These are phyloP conservation scores for Boletus tomentosulus DNA, from an alignment of 768 basidiomycete genomes.

Conservation along the genomic window DNA sequence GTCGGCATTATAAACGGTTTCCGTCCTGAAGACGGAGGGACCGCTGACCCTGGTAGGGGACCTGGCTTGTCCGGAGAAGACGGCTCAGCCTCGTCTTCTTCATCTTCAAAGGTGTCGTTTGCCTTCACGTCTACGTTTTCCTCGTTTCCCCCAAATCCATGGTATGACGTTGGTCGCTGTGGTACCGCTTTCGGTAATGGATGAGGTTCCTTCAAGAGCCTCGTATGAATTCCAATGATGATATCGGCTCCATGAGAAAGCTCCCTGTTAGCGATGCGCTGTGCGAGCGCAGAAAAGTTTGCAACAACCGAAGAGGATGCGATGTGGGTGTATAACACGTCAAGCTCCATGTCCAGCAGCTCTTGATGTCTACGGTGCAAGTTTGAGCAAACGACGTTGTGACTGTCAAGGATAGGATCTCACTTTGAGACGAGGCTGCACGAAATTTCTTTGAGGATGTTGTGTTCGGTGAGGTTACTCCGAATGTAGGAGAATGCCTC, in stretches of 20 bases:
- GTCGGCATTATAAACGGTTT: no score
- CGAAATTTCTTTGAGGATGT: constrained; percentile 21
- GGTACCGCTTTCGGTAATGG: neutral
- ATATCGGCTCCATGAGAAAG: constrained; percentile 20
- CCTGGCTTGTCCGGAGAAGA: neutral
- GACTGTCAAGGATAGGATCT: neutral
- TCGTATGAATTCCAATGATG: constrained; percentile 15
- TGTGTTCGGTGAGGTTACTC: constrained; percentile 15
- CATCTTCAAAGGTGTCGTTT: neutral
- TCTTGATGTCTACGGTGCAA: constrained; percentile 5
- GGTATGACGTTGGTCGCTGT: neutral
- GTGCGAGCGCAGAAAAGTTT: constrained; percentile 8
- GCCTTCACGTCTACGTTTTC: neutral
- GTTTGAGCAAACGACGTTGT: neutral
- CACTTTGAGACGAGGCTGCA: constrained; percentile 18
- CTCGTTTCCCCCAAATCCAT: neutral
- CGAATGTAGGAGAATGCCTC: constrained; percentile 14
- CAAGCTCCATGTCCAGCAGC: constrained; percentile 19
- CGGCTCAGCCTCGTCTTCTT: neutral
- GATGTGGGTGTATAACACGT: constrained; percentile 19
- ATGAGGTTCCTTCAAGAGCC: constrained; percentile 9
- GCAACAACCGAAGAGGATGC: constrained; percentile 10
- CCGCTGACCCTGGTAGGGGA: neutral
- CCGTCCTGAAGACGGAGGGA: neutral
- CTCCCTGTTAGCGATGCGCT: constrained; percentile 16